Evolutionary conservation across 106 monocot species (phyloP), one percentile per base, ranked within the genome.

Genomic region (Triglochin maritima): DNA sequence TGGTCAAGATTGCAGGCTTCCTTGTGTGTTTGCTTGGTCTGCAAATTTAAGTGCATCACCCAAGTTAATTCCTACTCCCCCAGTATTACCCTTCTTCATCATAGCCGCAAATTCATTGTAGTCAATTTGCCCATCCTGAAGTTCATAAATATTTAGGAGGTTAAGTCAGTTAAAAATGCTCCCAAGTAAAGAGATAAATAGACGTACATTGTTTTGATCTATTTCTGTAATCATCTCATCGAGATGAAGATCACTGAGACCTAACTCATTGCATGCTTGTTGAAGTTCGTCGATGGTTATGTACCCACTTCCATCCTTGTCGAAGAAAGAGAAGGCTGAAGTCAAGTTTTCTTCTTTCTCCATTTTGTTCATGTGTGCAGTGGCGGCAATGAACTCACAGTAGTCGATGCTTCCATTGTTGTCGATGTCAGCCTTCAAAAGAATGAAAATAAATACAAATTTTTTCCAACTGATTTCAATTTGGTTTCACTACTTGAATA

Each of bases 21-120:
- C 41, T 61, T 17, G 61, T 41, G 41, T 4, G 58, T 12, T 56
- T 69, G 11, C 14, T 10, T 69, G 9, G 2, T 81, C 78, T 53
- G 70, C 68, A 48, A 65, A 67, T 48, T 50, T 76, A 0, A 85
- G 56, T 11, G 60, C 76, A 47, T 85, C 85, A 29, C 72, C 81
- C 57, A 85, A 57, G 44, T 79, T 85, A 13, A 81, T 74, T 56
- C 84, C 84, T 54, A 72, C 55, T 10, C 45, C 72, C 9, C 72
- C 72, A 29, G 29, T 29, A 47, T 72, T 72, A 51, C 72, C 63
- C 13, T 63, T 55, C 56, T 64, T 63, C 72, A 72, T 72, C 72
- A 72, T 72, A 11, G 72, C 74, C n/a, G 72, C 72, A 64, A 72
- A 72, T 50, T 72, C 72, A 42, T 53, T 56, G 43, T 72, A 72